Conservation (phyloP, 164 flowering plant species). For the Buxus sempervirens region DNA sequence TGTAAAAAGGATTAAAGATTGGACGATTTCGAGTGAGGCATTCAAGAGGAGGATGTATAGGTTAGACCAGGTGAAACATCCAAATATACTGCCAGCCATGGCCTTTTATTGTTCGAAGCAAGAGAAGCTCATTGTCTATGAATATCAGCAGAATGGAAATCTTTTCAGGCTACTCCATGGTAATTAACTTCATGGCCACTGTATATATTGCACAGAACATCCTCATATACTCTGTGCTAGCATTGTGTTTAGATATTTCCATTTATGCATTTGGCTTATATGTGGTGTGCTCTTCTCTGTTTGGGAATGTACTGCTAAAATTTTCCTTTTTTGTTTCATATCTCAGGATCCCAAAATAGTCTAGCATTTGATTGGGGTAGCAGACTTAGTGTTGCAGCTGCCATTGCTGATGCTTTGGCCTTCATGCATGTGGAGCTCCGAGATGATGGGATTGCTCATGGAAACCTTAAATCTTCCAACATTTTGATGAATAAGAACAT, state of each 20-base stretch:
- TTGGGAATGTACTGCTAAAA: neutral
- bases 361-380: slow-evolving; percentile 50
- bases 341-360: slow-evolving; percentile 41
- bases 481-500: slow-evolving; percentile 44
- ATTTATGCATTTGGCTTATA: too few species aligned
- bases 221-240: too few species aligned
- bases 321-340: neutral
- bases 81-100: slow-evolving; percentile 48
- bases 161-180: slow-evolving; percentile 63
- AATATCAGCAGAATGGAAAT: slow-evolving; percentile 54
- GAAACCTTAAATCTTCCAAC: slow-evolving; percentile 71
- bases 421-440: slow-evolving; percentile 48
- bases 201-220: too few species aligned
- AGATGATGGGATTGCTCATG: slow-evolving; percentile 47
- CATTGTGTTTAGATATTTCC: too few species aligned
- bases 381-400: slow-evolving; percentile 49
- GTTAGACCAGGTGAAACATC: slow-evolving; percentile 47
- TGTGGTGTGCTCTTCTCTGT: neutral
- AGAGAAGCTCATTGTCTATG: slow-evolving; percentile 74
- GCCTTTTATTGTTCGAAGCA: slow-evolving; percentile 63
- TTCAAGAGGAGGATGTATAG: slow-evolving; percentile 54
- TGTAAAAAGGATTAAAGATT: slow-evolving; percentile 69
- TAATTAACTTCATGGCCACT: slow-evolving; percentile 20
- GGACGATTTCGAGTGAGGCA: slow-evolving; percentile 40
- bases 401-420: slow-evolving; percentile 43